These are phyloP conservation scores for Picea glauca DNA, from an alignment of 75 land plant species.

Conservation along the genomic window DNA sequence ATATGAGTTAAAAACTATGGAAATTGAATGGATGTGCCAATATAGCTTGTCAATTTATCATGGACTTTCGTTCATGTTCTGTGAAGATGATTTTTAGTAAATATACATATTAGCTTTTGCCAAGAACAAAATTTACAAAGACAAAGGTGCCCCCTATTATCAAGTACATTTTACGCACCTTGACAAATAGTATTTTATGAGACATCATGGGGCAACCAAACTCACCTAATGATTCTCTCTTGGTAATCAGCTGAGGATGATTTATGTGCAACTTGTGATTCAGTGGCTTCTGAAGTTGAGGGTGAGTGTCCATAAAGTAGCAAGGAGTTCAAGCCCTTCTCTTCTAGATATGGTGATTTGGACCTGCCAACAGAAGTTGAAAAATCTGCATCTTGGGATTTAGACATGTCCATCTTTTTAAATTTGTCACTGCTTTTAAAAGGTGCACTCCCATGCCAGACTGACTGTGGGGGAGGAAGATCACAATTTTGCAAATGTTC, in stretches of 20 bases:
- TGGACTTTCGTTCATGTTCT: background rate
- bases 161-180: background rate
- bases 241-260: background rate
- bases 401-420: background rate
- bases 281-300: constrained; percentile 6
- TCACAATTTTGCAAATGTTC: constrained; percentile 47
- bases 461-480: constrained; percentile 38
- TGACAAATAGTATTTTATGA: background rate
- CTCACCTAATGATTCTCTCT: background rate
- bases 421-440: constrained; percentile 17
- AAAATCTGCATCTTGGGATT: constrained; percentile 8
- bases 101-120: background rate
- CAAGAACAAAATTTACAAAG: background rate
- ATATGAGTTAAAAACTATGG: too few relatives aligned
- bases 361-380: constrained; percentile 5
- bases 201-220: background rate
- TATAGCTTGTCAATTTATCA: background rate
- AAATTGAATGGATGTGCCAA: constrained; percentile 2
- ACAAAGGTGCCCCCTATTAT: background rate
- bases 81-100: background rate
- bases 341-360: constrained; percentile 13
- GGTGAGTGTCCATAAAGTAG: background rate
- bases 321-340: constrained; percentile 11
- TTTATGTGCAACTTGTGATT: constrained; percentile 11
- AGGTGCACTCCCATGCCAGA: constrained; percentile 6